A percentile compares a stretch with the other conserved stretches of the same genome.
Conservation (phyloP, 2,329 filamentous ascomycete species). For the Macrophomina phaseolina region DNA sequence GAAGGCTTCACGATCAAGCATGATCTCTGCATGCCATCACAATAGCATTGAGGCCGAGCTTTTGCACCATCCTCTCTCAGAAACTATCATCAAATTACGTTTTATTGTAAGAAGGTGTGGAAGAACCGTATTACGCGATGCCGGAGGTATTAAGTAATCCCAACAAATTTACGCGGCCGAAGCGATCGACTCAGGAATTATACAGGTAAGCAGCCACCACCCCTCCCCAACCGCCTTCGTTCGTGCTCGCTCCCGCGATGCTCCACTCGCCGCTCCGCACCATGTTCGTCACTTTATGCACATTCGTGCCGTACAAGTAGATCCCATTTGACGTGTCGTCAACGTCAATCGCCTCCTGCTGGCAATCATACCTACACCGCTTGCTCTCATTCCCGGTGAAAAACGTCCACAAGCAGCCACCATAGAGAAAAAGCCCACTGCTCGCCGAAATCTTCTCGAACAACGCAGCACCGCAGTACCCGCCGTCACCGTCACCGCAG, state of each 20-base stretch:
- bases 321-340: background rate
- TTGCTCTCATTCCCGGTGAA: constrained; percentile 11
- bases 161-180: constrained; percentile 16
- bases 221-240: constrained; percentile 26
- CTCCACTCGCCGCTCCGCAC: constrained; percentile 4
- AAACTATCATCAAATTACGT: no score
- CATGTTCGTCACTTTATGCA: constrained; percentile 24
- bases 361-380: constrained; percentile 7
- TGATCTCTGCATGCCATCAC: no score
- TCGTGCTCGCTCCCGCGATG: constrained; percentile 2
- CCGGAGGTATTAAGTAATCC: constrained; percentile 8
- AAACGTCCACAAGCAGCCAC: constrained; percentile 25
- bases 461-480: constrained; percentile 28
- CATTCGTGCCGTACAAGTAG: constrained; percentile 23
- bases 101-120: background rate
- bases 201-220: constrained; percentile 27
- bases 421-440: constrained; percentile 18
- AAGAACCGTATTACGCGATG: background rate
- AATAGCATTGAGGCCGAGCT: no score
- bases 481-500: constrained; percentile 23
- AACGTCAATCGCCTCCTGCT: constrained; percentile 16
- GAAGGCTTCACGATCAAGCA: no score
- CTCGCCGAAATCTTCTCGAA: constrained; percentile 8
- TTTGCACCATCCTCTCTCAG: no score
- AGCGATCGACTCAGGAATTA: constrained; percentile 18